A percentile compares a stretch with the other conserved stretches of the same genome.
phyloP scores from a whole-genome alignment of 306 rosid species.

The Morella rubra region DNA sequence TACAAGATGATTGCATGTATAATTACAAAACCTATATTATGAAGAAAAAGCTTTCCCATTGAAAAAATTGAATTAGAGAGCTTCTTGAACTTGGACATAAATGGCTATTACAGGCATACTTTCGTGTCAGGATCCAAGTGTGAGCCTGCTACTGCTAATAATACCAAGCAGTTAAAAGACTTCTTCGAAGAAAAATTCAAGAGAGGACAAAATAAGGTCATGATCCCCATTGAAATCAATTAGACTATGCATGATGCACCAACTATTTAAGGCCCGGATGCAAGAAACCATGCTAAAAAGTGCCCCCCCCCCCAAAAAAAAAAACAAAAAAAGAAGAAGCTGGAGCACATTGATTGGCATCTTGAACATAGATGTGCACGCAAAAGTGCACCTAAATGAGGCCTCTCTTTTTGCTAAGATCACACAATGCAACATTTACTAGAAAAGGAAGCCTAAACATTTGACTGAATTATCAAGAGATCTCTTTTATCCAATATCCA shows the following conservation, averaged over 20 bases:
- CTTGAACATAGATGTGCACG: neutral
- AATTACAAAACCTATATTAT: neutral
- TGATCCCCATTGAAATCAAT: no score
- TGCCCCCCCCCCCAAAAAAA: neutral
- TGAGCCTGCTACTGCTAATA: neutral
- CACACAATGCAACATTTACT: no score
- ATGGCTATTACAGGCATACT: neutral
- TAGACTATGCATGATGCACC: no score
- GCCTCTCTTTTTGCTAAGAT: neutral
- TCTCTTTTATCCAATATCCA: neutral
- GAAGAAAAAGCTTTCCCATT: neutral
- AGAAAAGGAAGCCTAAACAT: neutral
- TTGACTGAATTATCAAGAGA: neutral
- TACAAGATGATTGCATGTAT: neutral
- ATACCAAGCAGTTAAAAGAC: neutral
- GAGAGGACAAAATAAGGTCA: neutral
- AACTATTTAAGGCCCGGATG: no score
- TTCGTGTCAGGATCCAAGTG: neutral
- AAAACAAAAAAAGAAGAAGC: neutral
- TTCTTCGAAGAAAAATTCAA: no score
- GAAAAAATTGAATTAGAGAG: neutral
- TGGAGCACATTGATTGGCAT: neutral
- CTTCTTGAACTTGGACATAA: neutral
- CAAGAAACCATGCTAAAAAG: no score
- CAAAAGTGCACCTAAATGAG: neutral